Evolutionary conservation across 805 yeast species (phyloP), one percentile per base, ranked within the genome.

Genomic region (Nakazawaea ernobii): DNA sequence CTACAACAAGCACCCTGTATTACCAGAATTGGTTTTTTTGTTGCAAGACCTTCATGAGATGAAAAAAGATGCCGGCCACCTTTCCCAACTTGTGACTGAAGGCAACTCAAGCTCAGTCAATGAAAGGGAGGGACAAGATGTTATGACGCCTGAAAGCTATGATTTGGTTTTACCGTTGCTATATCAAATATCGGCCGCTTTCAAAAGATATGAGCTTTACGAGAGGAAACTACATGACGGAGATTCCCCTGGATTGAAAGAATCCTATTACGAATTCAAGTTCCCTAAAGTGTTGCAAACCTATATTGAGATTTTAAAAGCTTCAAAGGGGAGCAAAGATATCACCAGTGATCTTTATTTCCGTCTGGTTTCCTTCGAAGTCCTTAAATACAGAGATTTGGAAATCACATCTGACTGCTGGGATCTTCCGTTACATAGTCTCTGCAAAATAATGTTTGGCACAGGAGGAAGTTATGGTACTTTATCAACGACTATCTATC

Each of bases 271-370:
- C 33, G 50, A 48, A 24, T 48, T 48, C 44, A 48, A 48, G 52
- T 59, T 63, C 32, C 59, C 65, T 0, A 53, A 55, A 28, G 50
- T 64, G 4, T 49, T 63, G 38, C 46, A 49, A 10, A 37, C 43
- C 1, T 64, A 64, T 39, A 42, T 53, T 10, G 49, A 52, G 2
- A 39, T 58, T 2, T 35, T 62, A n/a, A 15, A 9, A 9, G 54
- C 53, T 6, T 54, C 54, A 2, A 56, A 52, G 4, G 32, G 29
- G 1, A n/a, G 9, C 8, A 36, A 28, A 2, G 11, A 11, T 4
- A 37, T 56, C 13, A 52, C 50, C 6, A 37, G 51, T 6, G 67
- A 64, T 49, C 35, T 53, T 2, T 64, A 52, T 33, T 54, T 51
- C 29, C 42, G 41, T 2, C 50, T 53, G 32, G 58, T 62, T 10